These are phyloP conservation scores for Sporodiniella umbellata DNA, from an alignment of 371 early-diverging fungal species.

Conservation along the genomic window DNA sequence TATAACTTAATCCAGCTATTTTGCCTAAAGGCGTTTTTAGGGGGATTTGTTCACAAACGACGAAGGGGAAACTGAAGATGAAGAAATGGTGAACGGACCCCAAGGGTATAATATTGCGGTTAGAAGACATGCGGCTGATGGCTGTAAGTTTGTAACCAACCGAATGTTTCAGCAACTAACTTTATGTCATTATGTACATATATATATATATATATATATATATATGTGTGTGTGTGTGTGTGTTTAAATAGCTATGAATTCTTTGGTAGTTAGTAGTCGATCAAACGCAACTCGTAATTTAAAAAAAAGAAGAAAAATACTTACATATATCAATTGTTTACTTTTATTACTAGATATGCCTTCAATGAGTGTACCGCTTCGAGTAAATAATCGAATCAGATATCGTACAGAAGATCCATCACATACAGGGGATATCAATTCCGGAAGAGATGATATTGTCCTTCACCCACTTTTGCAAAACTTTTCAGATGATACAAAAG, in stretches of 20 bases:
- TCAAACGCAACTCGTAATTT: neutral
- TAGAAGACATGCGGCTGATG: neutral
- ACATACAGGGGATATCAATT: too few species aligned
- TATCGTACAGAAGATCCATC: constrained; percentile 1
- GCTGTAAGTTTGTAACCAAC: neutral
- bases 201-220: too few species aligned
- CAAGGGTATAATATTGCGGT: neutral
- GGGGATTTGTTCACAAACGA: neutral
- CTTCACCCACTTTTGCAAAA: constrained; percentile 17
- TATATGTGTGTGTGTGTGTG: too few species aligned
- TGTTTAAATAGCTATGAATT: neutral
- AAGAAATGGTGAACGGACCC: neutral
- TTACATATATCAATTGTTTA: neutral
- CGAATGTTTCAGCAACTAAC: neutral
- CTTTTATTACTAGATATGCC: neutral
- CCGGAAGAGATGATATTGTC: constrained; percentile 21
- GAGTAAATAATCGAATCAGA: neutral
- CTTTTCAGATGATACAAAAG: constrained; percentile 11
- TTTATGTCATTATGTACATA: too few species aligned
- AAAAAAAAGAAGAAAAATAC: neutral
- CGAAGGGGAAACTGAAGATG: neutral
- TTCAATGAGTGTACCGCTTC: neutral
- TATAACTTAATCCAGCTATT: neutral
- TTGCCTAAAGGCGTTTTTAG: neutral
- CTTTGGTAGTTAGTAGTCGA: neutral